Percentiles rank a stretch among this genome's conserved stretches.
Evolutionary conservation across 306 rosid genomes (phyloP).

Genomic region (Erythrophleum fordii): DNA sequence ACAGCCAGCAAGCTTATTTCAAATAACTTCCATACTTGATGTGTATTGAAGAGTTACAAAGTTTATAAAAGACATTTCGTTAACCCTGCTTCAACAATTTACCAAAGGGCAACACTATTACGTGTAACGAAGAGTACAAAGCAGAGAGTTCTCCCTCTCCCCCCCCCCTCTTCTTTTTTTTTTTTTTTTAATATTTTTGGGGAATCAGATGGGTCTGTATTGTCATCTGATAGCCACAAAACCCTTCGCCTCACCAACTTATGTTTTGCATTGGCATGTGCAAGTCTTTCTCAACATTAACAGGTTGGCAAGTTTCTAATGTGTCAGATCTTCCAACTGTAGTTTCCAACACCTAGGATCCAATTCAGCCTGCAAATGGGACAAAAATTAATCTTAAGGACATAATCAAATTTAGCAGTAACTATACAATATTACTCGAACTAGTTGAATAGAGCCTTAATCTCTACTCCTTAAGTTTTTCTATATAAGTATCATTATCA

Average conservation of each 20-base stretch:
- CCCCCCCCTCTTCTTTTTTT: no score
- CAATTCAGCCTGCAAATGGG: conserved; percentile 59
- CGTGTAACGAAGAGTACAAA: not conserved
- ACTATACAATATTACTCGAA: not conserved
- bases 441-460: not conserved
- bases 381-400: conserved; percentile 7
- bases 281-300: not conserved
- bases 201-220: not conserved
- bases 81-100: not conserved
- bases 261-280: not conserved
- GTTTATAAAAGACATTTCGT: not conserved
- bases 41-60: no score
- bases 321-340: conserved; percentile 53
- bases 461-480: not conserved
- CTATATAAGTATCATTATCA: not conserved
- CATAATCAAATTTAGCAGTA: not conserved
- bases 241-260: not conserved
- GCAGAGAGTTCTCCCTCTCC: no score
- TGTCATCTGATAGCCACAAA: not conserved
- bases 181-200: no score
- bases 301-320: conserved; percentile 5
- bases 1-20: not conserved
- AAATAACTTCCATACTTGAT: no score
- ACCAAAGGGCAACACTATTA: not conserved
- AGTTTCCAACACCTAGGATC: conserved; percentile 73